A percentile compares a stretch with the other conserved stretches of the same genome.
Conservation (phyloP, 768 basidiomycete genomes). For the Kwoniella bestiolae region DNA sequence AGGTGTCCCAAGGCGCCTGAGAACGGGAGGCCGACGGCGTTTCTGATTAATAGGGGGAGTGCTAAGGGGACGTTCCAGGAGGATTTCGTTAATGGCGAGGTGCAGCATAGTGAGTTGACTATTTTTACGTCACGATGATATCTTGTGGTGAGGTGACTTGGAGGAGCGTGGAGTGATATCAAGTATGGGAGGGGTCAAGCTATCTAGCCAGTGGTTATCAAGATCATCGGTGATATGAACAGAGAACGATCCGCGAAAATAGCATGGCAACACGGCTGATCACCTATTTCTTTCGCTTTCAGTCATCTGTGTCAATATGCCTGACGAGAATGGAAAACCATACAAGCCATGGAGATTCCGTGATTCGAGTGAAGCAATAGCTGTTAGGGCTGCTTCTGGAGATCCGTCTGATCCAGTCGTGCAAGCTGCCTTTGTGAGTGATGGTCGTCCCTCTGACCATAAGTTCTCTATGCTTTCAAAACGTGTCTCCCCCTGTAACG, state of each 20-base stretch:
- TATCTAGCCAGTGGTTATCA: too few species aligned
- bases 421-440: conserved; percentile 25
- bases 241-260: too few species aligned
- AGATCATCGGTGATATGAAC: too few species aligned
- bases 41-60: conserved; percentile 56
- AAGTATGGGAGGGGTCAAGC: too few species aligned
- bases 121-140: neutral
- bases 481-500: too few species aligned
- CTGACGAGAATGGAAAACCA: conserved; percentile 44
- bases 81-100: conserved; percentile 58
- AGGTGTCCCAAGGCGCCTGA: conserved; percentile 55
- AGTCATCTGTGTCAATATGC: conserved; percentile 58
- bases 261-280: too few species aligned
- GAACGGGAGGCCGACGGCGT: conserved; percentile 53
- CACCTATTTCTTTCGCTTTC: neutral
- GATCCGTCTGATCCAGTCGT: conserved; percentile 13
- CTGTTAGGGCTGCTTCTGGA: conserved; percentile 32
- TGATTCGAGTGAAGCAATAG: conserved; percentile 50
- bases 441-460: too few species aligned
- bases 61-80: conserved; percentile 54
- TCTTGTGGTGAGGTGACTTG: too few species aligned
- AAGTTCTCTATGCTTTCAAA: too few species aligned
- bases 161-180: too few species aligned
- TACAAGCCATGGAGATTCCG: conserved; percentile 55
- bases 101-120: conserved; percentile 55